Evolutionary conservation across 2,329 filamentous ascomycete genomes (phyloP).

Genomic region (Aspergillus alliaceus): DNA sequence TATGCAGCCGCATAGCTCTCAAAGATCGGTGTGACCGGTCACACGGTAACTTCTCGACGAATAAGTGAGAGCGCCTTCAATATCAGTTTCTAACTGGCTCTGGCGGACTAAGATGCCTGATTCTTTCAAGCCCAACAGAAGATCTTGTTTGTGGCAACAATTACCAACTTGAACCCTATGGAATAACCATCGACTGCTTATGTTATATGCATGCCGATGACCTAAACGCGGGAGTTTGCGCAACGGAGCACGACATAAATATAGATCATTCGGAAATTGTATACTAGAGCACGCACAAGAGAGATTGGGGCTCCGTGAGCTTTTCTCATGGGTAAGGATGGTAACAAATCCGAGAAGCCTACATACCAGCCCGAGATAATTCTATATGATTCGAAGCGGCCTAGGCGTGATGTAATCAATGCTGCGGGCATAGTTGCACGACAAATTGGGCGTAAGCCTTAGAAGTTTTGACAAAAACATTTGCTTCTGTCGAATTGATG

Average conservation of each 20-base stretch:
- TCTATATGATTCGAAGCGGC: no score
- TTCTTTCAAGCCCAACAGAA: neutral
- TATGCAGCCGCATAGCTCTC: neutral
- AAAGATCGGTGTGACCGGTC: neutral
- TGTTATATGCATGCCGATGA: neutral
- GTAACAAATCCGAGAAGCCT: neutral
- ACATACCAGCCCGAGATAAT: no score
- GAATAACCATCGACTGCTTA: neutral
- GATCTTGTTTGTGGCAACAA: neutral
- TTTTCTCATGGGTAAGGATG: neutral
- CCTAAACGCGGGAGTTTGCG: neutral
- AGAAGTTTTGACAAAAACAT: no score
- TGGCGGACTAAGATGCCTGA: neutral
- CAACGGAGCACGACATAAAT: neutral
- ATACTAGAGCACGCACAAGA: no score
- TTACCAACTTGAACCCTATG: neutral
- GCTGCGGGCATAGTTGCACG: no score
- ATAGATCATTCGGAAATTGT: neutral
- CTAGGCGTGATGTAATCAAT: no score
- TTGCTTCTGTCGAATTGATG: neutral
- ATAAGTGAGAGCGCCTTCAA: neutral
- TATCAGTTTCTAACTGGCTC: neutral
- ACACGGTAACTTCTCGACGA: neutral
- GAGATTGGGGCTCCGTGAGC: no score
- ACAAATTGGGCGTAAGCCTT: no score